Conservation (phyloP, 306 rosid genomes). For the Corylus avellana region DNA sequence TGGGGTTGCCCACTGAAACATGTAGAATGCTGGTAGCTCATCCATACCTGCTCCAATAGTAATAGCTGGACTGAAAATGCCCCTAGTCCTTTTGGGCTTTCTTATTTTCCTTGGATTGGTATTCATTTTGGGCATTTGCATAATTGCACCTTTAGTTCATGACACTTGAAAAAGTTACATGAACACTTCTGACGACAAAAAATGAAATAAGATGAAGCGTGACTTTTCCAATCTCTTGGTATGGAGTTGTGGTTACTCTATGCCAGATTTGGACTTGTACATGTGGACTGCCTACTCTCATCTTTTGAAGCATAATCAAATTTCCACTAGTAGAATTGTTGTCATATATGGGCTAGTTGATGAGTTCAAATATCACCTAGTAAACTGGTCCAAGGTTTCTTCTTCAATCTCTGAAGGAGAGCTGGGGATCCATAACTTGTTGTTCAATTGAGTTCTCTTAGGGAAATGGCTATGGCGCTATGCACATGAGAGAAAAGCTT, state of each 20-base stretch:
- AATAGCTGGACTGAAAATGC: not conserved
- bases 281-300: not conserved
- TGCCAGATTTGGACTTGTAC: no score
- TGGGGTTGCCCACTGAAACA: not conserved
- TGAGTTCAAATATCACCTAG: no score
- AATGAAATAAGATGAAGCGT: not conserved
- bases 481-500: no score
- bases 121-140: not conserved
- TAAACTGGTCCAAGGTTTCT: no score
- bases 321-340: not conserved
- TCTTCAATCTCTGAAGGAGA: no score
- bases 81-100: not conserved
- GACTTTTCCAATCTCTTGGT: not conserved
- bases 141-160: not conserved
- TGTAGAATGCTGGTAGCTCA: not conserved
- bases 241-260: not conserved
- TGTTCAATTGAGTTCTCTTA: no score
- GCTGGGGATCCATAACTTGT: no score
- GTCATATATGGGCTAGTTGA: not conserved
- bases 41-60: not conserved
- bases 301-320: slow-evolving; percentile 13
- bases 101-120: not conserved
- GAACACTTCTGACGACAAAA: not conserved
- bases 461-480: no score
- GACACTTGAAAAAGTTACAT: slow-evolving; percentile 2